Evolutionary conservation across 2,329 filamentous ascomycete species (phyloP), one percentile per base, ranked within the genome.

Genomic region (Camptophora hylomeconis): DNA sequence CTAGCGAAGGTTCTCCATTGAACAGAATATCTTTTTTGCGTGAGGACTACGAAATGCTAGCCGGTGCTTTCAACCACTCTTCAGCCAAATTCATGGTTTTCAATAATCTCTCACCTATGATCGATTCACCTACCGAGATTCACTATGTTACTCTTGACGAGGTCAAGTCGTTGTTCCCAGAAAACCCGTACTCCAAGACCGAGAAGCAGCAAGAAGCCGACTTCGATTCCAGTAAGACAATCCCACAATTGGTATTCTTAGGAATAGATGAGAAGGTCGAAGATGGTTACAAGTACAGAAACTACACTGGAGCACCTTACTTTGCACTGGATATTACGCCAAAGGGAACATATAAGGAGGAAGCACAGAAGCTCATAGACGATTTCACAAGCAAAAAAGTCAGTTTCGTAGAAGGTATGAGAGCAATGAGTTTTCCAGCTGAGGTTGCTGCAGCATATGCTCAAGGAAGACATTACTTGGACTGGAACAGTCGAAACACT

Each of bases 401-500:
- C 12, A 60, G 62, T 0, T 81, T 93, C 39, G 66, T 75, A 20
- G 64, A 73, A 33, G 75, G 81, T 9, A 63, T 79, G 34, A 62
- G 77, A 42, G 60, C 69, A 23, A 63, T 77, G 54, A 64, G 63
- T 6, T 61, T 82, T 17, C 59, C 63, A 3, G 62, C 75, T 2
- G 59, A 69, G 39, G 67, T 75, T 47, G 89, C 86, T 35, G 83
- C 86, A 27, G 80, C 93, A 24, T 93, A 84, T 44, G 87, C 83
- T 9, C 82, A 93, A 55, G 81, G 84, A 5, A 75, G 87, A 31
- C 80, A 84, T 24, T 65, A 94, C 15, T 63, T 92, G 19, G 89
- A 95, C 60, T 98, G 89, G 89, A 95, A 98, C 58, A 67, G 67
- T 15, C 79, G 87, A 28, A 93, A 92, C 56, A 80, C 78, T 17